These are phyloP conservation scores for Nicotiana tabacum DNA, from an alignment of 257 asterid species.

Conservation along the genomic window DNA sequence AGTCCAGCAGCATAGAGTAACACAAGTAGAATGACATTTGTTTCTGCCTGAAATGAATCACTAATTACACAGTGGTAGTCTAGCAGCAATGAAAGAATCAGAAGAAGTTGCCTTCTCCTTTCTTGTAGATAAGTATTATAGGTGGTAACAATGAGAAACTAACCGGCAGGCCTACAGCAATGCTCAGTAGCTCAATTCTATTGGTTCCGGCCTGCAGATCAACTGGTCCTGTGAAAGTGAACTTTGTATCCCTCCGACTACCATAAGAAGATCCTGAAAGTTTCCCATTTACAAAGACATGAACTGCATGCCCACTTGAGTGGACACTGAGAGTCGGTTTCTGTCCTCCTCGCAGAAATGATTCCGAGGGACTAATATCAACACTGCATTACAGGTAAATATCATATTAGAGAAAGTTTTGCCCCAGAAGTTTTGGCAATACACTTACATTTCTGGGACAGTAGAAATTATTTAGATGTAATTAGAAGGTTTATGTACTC, in stretches of 20 bases:
- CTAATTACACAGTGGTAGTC: not conserved
- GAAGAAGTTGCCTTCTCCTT: not conserved
- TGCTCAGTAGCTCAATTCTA: conserved; percentile 48
- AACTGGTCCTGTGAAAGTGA: conserved; percentile 40
- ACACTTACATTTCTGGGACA: too few species aligned
- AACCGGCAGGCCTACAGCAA: conserved; percentile 68
- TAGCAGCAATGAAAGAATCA: not conserved
- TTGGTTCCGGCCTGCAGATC: conserved; percentile 40
- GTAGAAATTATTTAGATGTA: not conserved
- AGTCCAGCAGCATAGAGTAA: not conserved
- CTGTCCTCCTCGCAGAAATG: conserved; percentile 40
- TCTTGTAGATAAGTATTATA: not conserved
- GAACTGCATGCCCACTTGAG: conserved; percentile 57
- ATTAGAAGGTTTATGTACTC: not conserved
- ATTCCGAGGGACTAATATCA: conserved; percentile 47
- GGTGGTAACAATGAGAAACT: conserved; percentile 18
- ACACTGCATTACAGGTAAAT: conserved; percentile 28
- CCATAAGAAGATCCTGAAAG: conserved; percentile 65
- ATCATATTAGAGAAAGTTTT: not conserved
- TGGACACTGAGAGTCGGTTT: conserved; percentile 43
- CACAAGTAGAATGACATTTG: not conserved
- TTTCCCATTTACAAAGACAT: conserved; percentile 46
- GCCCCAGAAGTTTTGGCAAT: not conserved
- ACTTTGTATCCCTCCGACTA: conserved; percentile 27
- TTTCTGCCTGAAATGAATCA: not conserved